A percentile compares a stretch with the other conserved stretches of the same genome.
Evolutionary conservation across 2,329 filamentous ascomycete genomes (phyloP).

Genomic region (Stemphylium beticola): DNA sequence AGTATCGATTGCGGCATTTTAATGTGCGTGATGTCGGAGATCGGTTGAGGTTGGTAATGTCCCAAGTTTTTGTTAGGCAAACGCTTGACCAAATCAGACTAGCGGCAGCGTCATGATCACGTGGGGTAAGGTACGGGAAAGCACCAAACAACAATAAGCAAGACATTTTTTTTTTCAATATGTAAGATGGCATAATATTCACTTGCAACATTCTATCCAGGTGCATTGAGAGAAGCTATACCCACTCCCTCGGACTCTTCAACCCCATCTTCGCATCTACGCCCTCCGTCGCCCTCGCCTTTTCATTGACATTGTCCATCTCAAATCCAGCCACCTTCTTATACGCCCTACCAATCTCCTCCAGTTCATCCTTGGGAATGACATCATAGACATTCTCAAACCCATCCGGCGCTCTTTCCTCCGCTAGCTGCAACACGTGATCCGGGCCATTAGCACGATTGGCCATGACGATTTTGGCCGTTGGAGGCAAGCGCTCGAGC

Average conservation of each 20-base stretch:
- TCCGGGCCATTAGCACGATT: constrained; percentile 56
- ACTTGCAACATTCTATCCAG: background rate
- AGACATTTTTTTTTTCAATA: no score
- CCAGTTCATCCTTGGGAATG: constrained; percentile 50
- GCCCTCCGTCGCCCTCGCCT: constrained; percentile 47
- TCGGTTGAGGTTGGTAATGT: no score
- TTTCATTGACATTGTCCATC: constrained; percentile 53
- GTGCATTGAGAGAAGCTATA: constrained; percentile 6
- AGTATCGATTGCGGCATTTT: no score
- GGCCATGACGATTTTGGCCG: constrained; percentile 55
- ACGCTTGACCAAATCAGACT: no score
- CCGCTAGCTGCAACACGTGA: constrained; percentile 55
- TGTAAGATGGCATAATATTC: background rate
- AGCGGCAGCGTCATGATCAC: no score
- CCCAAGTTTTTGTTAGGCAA: no score
- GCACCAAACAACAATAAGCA: no score
- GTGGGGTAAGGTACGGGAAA: no score
- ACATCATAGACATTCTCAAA: constrained; percentile 51
- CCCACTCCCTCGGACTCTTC: constrained; percentile 30
- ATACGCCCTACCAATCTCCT: constrained; percentile 44
- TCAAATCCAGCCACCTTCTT: constrained; percentile 56
- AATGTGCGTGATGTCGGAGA: no score
- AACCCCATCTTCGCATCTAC: constrained; percentile 19
- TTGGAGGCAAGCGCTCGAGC: constrained; percentile 50
- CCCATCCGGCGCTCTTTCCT: constrained; percentile 52